Base-by-base conservation (phyloP, 331 rosid genomes). In the Prunus yedoensis region DNA sequence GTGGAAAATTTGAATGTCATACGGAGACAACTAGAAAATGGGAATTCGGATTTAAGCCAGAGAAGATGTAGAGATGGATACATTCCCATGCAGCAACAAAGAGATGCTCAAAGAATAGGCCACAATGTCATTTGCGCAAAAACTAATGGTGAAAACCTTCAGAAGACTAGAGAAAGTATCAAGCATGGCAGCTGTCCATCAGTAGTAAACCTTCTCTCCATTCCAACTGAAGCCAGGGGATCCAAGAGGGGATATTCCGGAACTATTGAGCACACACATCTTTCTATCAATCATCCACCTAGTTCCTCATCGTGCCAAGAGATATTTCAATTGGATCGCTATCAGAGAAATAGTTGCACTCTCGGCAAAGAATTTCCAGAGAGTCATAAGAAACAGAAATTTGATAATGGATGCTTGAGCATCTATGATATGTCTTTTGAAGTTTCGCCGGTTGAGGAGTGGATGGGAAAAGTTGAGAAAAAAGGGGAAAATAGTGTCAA, bases 371-470 rank as follows among this genome's bases (percentile, higher is more conserved):
- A 73, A 15, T 65, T 74, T 74, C 68, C 68, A 51, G 75, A 78
- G 83, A 71, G 78, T 35, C 78, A 25, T 49, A 90, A 86, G 77
- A 91, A 79, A 82, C 82, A 71, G 80, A 90, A 77, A 84, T 70
- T 80, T 74, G 80, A 83, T 72, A 73, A 80, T 66, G 80, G 62
- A 68, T 50, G 43, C 69, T 59, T 79, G 85, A 82, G 86, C 59
- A 66, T 78, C 68, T 20, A n/a, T 49, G 75, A 75, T 38, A 81
- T 65, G 72, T 71, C 84, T 66, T 70, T 80, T 76, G 16, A 73
- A 27, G 66, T 74, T 65, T 74, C 17, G 58, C 74, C 75, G 50
- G 65, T 80, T 23, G 77, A 72, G 78, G 71, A 73, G 57, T 51
- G 79, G 53, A 71, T 77, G 8, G 71, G 81, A 64, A 78, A 81